phyloP scores from a whole-genome alignment of 2,329 filamentous ascomycete species.

The Xylaria sp. region DNA sequence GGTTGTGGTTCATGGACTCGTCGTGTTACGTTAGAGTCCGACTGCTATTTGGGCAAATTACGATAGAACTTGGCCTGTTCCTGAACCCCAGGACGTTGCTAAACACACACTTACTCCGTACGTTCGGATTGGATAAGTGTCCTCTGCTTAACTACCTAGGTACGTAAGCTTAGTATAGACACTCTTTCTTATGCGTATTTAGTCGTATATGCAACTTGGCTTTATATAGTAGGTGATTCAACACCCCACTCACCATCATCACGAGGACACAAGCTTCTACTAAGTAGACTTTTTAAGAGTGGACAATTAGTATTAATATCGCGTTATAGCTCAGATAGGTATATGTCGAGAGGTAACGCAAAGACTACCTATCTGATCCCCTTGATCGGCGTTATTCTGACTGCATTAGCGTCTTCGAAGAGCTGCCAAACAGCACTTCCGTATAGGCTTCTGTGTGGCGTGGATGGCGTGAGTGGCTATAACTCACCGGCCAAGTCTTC shows the following conservation, averaged over 20 bases:
- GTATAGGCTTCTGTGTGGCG: not conserved
- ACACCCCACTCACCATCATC: not conserved
- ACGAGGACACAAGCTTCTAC: not conserved
- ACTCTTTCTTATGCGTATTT: not conserved
- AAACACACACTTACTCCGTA: not conserved
- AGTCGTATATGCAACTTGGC: not conserved
- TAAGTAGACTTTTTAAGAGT: not conserved
- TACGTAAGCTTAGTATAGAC: not conserved
- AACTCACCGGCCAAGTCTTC: not conserved
- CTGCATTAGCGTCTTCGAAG: not conserved
- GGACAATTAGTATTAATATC: not conserved
- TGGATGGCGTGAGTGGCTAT: conserved; percentile 3
- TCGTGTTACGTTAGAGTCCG: not conserved
- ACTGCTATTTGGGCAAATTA: not conserved
- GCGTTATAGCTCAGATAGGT: too few species aligned
- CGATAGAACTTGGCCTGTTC: not conserved
- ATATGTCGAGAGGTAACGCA: not conserved
- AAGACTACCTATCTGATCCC: not conserved
- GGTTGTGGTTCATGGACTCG: not conserved
- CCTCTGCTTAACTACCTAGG: not conserved
- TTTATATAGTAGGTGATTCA: not conserved
- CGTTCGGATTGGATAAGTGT: not conserved
- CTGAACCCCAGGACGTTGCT: not conserved
- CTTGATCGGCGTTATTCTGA: not conserved
- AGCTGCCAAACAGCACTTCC: not conserved